phyloP scores from a whole-genome alignment of 352 stramenopile genomes.

The Phytophthora pseudosyringae region DNA sequence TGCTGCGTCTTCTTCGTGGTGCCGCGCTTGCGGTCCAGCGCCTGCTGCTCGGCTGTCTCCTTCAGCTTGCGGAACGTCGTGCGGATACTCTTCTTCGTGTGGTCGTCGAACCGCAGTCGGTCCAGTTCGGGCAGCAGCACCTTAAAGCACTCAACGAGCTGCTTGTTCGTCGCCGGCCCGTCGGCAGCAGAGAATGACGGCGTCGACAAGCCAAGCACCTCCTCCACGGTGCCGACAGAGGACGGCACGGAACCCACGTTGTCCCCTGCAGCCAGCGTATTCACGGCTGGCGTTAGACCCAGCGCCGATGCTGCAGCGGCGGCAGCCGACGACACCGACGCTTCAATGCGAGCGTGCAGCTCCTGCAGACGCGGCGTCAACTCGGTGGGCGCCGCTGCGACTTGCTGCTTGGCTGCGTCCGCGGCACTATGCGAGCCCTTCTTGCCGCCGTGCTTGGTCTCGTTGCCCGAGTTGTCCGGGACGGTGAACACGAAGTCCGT shows the following conservation, averaged over 20 bases:
- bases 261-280: conserved; percentile 35
- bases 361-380: conserved; percentile 48
- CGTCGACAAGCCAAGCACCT: conserved; percentile 52
- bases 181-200: conserved; percentile 17
- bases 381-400: conserved; percentile 4
- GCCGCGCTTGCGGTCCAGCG: conserved; percentile 40
- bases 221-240: conserved; percentile 35
- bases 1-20: conserved; percentile 30
- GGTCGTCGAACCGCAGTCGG: conserved; percentile 60
- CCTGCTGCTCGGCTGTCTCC: conserved; percentile 45
- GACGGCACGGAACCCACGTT: conserved; percentile 11
- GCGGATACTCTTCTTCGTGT: conserved; percentile 69
- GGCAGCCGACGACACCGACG: conserved; percentile 30
- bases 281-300: conserved; percentile 22
- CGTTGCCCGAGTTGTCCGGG: conserved; percentile 25
- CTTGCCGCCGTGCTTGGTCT: conserved; percentile 29
- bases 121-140: conserved; percentile 58
- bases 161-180: conserved; percentile 45
- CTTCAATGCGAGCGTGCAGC: conserved; percentile 44
- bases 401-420: conserved; percentile 23
- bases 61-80: conserved; percentile 56
- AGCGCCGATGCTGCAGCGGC: conserved; percentile 21
- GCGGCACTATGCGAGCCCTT: conserved; percentile 32
- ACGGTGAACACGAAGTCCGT: conserved; percentile 52
- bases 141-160: conserved; percentile 57